Percentiles rank a stretch among this genome's conserved stretches.
Evolutionary conservation across 148 eudicot genomes (phyloP).

Genomic region (Rheum nobile): DNA sequence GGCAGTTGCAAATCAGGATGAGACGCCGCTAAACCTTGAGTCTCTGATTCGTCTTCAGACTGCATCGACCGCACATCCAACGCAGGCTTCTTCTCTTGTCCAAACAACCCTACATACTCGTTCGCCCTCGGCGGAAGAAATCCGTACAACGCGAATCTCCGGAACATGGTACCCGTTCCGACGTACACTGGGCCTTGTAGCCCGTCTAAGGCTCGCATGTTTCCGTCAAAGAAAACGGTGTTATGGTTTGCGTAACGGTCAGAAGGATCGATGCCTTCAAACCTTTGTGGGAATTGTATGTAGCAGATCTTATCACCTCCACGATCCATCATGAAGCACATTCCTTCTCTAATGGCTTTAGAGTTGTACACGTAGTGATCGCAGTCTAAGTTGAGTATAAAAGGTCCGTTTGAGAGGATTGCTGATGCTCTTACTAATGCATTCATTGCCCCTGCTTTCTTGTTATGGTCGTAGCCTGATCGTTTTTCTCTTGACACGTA

Average conservation of each 20-base stretch:
- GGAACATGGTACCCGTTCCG: constrained; percentile 91
- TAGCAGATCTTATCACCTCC: constrained; percentile 90
- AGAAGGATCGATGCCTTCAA: constrained; percentile 91
- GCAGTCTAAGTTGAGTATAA: constrained; percentile 84
- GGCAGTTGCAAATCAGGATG: constrained; percentile 82
- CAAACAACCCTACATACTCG: constrained; percentile 57
- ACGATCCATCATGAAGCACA: constrained; percentile 96
- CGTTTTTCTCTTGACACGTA: constrained; percentile 82
- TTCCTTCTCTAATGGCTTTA: constrained; percentile 72
- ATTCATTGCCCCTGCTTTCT: constrained; percentile 96
- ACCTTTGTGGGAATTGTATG: constrained; percentile 81
- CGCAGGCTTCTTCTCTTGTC: constrained; percentile 40
- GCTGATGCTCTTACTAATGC: constrained; percentile 87
- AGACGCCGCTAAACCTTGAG: constrained; percentile 26
- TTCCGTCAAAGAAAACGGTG: constrained; percentile 90
- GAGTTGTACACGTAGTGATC: constrained; percentile 77
- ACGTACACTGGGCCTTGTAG: constrained; percentile 92
- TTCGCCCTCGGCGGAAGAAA: constrained; percentile 73
- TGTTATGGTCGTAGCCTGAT: constrained; percentile 73
- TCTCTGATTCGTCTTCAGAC: constrained; percentile 23
- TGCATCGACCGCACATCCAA: constrained; percentile 6
- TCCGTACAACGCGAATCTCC: constrained; percentile 79
- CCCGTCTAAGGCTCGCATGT: constrained; percentile 92
- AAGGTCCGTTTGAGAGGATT: constrained; percentile 76
- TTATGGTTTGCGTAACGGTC: constrained; percentile 92